Evolutionary conservation across 495 filamentous ascomycete genomes (phyloP).

Genomic region (Aspergillus saccharolyticus): DNA sequence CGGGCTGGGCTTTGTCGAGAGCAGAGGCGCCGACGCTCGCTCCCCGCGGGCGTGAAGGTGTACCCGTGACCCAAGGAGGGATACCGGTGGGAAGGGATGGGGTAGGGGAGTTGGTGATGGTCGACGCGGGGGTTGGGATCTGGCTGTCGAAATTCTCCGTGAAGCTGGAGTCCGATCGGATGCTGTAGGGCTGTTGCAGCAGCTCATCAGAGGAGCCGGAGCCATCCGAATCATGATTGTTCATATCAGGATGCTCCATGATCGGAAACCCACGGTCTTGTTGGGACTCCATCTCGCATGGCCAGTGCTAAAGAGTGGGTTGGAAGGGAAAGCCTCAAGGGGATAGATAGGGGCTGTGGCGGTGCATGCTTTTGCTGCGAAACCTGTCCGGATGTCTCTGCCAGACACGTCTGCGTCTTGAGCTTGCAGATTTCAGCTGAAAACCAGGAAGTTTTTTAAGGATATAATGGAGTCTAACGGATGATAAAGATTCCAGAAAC

Average conservation of each 20-base stretch:
- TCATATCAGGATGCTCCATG: constrained; percentile 54
- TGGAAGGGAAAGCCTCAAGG: constrained; percentile 10
- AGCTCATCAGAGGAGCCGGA: constrained; percentile 61
- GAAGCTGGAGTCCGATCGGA: constrained; percentile 37
- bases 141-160: constrained; percentile 35
- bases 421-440: not conserved
- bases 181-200: constrained; percentile 37
- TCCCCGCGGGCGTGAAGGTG: constrained; percentile 34
- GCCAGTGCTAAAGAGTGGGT: constrained; percentile 11
- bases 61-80: constrained; percentile 39
- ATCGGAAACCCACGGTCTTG: constrained; percentile 22
- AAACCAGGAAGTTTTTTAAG: not conserved
- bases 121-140: constrained; percentile 37
- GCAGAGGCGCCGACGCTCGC: constrained; percentile 33
- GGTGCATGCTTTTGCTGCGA: constrained; percentile 11
- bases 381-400: not conserved
- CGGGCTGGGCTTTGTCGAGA: constrained; percentile 26
- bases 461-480: not conserved
- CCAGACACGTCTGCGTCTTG: not conserved
- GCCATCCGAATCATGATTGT: constrained; percentile 58
- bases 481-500: not conserved
- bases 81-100: constrained; percentile 34
- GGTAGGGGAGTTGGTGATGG: constrained; percentile 41
- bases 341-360: constrained; percentile 20
- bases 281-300: constrained; percentile 21